Conservation (phyloP, 495 filamentous ascomycete genomes). For the Hyaloscypha bicolor region DNA sequence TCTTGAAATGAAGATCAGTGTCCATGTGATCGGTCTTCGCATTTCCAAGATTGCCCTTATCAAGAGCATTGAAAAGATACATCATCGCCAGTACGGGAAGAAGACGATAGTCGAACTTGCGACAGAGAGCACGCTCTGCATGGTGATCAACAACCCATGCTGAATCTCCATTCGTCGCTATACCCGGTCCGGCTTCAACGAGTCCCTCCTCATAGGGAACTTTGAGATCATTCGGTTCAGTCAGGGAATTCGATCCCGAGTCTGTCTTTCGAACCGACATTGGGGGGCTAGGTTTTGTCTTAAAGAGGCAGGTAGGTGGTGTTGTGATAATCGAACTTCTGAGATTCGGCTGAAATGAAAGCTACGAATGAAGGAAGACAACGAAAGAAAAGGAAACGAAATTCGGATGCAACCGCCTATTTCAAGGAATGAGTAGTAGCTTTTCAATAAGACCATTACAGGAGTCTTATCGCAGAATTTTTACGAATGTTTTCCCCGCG, state of each 20-base stretch:
- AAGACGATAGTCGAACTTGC: slow-evolving; percentile 64
- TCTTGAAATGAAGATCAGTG: slow-evolving; percentile 57
- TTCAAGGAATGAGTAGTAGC: not conserved
- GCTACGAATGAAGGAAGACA: not conserved
- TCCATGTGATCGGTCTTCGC: slow-evolving; percentile 58
- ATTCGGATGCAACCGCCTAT: not conserved
- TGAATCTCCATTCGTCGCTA: slow-evolving; percentile 6
- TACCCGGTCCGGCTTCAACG: not conserved
- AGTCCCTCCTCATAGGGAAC: slow-evolving; percentile 3
- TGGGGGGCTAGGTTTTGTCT: not conserved
- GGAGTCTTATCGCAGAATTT: not conserved
- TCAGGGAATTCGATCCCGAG: slow-evolving; percentile 5
- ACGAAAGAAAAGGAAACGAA: not conserved
- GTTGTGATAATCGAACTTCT: not conserved
- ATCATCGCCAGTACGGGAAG: slow-evolving; percentile 66
- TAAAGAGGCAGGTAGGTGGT: not conserved
- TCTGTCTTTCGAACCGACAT: slow-evolving; percentile 15
- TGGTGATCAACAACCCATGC: slow-evolving; percentile 35
- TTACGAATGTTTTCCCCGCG: not conserved
- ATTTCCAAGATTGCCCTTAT: slow-evolving; percentile 71
- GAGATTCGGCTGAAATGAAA: not conserved
- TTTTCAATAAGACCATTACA: not conserved
- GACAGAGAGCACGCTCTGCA: slow-evolving; percentile 63
- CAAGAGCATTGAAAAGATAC: slow-evolving; percentile 68
- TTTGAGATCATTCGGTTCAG: slow-evolving; percentile 13